Percentiles rank a stretch among this genome's conserved stretches.
Conservation (phyloP, 768 basidiomycete genomes). For the Tulasnella sp. region DNA sequence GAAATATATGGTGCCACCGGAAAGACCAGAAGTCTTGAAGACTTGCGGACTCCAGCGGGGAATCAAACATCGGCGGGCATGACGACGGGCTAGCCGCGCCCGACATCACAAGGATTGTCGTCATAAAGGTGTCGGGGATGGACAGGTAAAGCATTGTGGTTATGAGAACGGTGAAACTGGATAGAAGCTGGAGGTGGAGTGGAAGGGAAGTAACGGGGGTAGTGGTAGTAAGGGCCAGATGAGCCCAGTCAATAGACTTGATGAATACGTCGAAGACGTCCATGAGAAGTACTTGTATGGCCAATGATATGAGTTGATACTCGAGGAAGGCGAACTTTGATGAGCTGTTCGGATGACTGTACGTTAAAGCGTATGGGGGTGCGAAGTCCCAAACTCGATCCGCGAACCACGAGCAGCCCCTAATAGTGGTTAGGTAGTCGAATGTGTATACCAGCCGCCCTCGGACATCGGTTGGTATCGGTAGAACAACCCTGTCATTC, state of each 20-base stretch:
- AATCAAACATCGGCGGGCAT: constrained; percentile 28
- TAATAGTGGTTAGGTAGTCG: constrained; percentile 23
- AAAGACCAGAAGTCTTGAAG: constrained; percentile 30
- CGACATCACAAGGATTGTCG: background rate
- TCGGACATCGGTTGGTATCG: constrained; percentile 21
- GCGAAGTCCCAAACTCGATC: constrained; percentile 29
- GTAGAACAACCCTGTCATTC: background rate
- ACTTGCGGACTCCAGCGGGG: constrained; percentile 21
- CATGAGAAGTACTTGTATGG: constrained; percentile 17
- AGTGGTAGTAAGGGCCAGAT: background rate
- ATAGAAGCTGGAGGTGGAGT: constrained; percentile 17
- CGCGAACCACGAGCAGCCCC: constrained; percentile 26
- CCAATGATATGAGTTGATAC: constrained; percentile 20
- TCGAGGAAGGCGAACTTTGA: background rate
- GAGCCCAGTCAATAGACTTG: constrained; percentile 8
- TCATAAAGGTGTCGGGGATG: constrained; percentile 16
- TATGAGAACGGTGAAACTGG: constrained; percentile 10
- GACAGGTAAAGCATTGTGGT: constrained; percentile 24
- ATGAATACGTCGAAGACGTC: constrained; percentile 26
- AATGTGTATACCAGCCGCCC: background rate
- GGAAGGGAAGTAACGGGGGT: constrained; percentile 28
- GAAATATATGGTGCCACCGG: constrained; percentile 30
- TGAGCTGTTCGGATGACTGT: background rate
- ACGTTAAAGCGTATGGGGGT: background rate
- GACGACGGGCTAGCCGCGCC: constrained; percentile 9